A percentile compares a stretch with the other conserved stretches of the same genome.
These are phyloP conservation scores for Nigrograna mackinnonii DNA, from an alignment of 2,329 filamentous ascomycete species.

Conservation along the genomic window DNA sequence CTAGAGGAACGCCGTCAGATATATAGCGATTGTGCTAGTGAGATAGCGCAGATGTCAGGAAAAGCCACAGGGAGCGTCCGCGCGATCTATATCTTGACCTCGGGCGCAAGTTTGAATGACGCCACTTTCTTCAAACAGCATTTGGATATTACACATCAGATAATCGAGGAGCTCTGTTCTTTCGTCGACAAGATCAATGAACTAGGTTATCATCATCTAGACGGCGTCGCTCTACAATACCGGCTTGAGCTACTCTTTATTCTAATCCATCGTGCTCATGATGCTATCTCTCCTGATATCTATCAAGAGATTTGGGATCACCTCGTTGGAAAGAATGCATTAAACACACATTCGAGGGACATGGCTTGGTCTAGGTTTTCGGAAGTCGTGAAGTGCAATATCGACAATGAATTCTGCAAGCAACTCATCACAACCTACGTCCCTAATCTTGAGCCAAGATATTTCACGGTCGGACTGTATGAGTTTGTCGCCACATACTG, in stretches of 20 bases:
- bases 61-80: slow-evolving; percentile 75
- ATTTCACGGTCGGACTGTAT: slow-evolving; percentile 64
- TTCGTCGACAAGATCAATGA: slow-evolving; percentile 31
- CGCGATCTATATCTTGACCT: slow-evolving; percentile 49
- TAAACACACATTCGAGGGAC: slow-evolving; percentile 64
- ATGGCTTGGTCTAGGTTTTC: slow-evolving; percentile 63
- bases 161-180: slow-evolving; percentile 44
- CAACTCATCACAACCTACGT: slow-evolving; percentile 54
- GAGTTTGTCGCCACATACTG: slow-evolving; percentile 61
- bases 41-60: slow-evolving; percentile 65
- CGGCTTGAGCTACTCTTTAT: slow-evolving; percentile 59
- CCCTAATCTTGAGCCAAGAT: slow-evolving; percentile 59
- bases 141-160: slow-evolving; percentile 25
- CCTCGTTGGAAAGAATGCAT: slow-evolving; percentile 67
- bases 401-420: slow-evolving; percentile 31
- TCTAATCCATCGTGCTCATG: slow-evolving; percentile 65
- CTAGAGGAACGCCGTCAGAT: slow-evolving; percentile 64
- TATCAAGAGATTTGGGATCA: slow-evolving; percentile 71
- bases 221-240: slow-evolving; percentile 29
- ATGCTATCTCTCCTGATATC: slow-evolving; percentile 64
- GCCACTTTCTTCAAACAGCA: slow-evolving; percentile 26
- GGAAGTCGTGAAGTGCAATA: slow-evolving; percentile 20
- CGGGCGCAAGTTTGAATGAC: slow-evolving; percentile 14
- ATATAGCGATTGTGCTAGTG: slow-evolving; percentile 67
- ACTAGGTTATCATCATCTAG: slow-evolving; percentile 10